Evolutionary conservation across 495 filamentous ascomycete genomes (phyloP).

Genomic region (Aspergillus mulundensis): DNA sequence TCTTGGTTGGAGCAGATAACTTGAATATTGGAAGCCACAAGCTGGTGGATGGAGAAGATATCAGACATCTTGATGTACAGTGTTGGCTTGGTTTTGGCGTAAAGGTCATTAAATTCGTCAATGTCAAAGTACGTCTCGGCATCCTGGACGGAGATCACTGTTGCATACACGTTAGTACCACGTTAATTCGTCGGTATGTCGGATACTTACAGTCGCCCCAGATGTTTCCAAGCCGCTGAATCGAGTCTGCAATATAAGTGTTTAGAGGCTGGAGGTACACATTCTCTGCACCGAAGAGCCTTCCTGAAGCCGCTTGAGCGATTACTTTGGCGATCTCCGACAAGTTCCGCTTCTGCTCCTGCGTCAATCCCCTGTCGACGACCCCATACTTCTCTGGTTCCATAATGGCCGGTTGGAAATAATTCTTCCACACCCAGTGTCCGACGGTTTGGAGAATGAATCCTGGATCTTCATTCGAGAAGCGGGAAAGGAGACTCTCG

Average conservation of each 20-base stretch:
- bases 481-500: conserved; percentile 67
- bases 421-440: conserved; percentile 90
- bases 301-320: conserved; percentile 77
- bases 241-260: conserved; percentile 78
- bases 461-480: conserved; percentile 72
- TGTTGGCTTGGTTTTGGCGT: conserved; percentile 90
- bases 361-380: conserved; percentile 78
- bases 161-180: conserved; percentile 24
- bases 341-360: conserved; percentile 89
- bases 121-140: conserved; percentile 93
- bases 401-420: conserved; percentile 81
- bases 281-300: conserved; percentile 88
- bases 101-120: conserved; percentile 97
- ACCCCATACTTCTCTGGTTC: conserved; percentile 89
- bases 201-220: conserved; percentile 57
- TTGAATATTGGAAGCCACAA: conserved; percentile 74
- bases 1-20: conserved; percentile 73
- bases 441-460: conserved; percentile 78
- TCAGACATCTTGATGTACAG: conserved; percentile 98
- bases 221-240: conserved; percentile 72
- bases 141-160: conserved; percentile 77
- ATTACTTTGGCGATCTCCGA: conserved; percentile 88
- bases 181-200: not conserved
- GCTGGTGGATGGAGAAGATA: conserved; percentile 91
- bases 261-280: conserved; percentile 95